Evolutionary conservation across 169 alveolate genomes (phyloP).

Genomic region (Cryptosporidium baileyi): DNA sequence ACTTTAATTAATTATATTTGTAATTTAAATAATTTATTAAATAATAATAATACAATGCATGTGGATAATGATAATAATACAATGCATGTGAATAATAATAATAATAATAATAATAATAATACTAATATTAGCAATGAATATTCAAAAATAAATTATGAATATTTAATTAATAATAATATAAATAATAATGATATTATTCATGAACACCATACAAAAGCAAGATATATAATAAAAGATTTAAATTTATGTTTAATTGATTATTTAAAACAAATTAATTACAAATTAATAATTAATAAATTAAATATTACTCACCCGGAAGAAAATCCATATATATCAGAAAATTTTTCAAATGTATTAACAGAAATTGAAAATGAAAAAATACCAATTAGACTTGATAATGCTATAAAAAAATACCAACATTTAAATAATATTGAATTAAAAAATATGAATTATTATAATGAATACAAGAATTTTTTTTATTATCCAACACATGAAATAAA

Average conservation of each 20-base stretch:
- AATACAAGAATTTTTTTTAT: constrained; percentile 8
- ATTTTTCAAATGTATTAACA: not conserved
- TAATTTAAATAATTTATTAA: not conserved
- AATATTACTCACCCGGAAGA: not conserved
- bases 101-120: too few species aligned
- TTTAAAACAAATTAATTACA: not conserved
- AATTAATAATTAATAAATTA: not conserved
- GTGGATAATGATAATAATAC: too few species aligned
- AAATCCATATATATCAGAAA: constrained; percentile 8
- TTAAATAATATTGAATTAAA: too few species aligned
- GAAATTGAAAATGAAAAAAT: not conserved
- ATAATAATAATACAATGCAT: too few species aligned
- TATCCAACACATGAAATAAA: not conserved
- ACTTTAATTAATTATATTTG: not conserved
- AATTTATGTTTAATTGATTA: not conserved
- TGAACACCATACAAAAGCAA: not conserved
- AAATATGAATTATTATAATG: not conserved
- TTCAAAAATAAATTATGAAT: not conserved
- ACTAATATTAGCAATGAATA: not conserved
- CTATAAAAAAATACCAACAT: not conserved
- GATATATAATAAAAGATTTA: not conserved
- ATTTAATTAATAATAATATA: not conserved
- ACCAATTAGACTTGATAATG: not conserved
- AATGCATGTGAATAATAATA: too few species aligned
- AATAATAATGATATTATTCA: not conserved